Evolutionary conservation across 1,284 basidiomycete genomes (phyloP), one percentile per base, ranked within the genome.

Genomic region (Tylopilus sp.): DNA sequence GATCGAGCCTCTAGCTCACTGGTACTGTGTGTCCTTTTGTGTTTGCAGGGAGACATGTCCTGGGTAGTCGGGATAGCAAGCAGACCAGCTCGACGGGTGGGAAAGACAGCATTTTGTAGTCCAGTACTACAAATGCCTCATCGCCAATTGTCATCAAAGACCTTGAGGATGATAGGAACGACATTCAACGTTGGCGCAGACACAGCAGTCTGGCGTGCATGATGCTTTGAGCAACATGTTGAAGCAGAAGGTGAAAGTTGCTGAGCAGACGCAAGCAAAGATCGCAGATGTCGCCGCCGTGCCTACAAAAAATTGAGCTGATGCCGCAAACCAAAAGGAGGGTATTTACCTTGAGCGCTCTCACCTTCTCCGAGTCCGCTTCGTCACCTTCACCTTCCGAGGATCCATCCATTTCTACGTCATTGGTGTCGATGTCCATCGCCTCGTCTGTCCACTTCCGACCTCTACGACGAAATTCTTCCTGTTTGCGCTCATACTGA

Each of bases 341-440:
- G 18, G 32, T 10, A 71, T 77, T 1, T 72, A 92, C 94, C 87
- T 95, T 94, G 59, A 97, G 84, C 9, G 84, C 91, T 69, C 86
- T 90, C 41, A 95, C 87, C 73, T 95, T 89, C 57, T 91, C 90
- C 13, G 88, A 85, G 74, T 95, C 94, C 52, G 85, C 81, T 54
- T 87, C 88, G 62, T 90, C 88, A 51, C 87, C 86, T 44, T 87
- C 86, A n/a, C 81, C 81, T 56, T 86, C 85, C 4, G 79, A 80
- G 1, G 79, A 77, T 44, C 74, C 79, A 1, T 77, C 81, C 18
- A 63, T 79, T 29, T 76, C 80, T 26, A 77, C 78, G 19, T 70
- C 79, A 2, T 83, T 85, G 3, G 86, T 86, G 66, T 93, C 93
- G 22, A 92, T 83, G 58, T 93, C 92, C 86, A 91, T 89, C 15